phyloP scores from a whole-genome alignment of 2,329 filamentous ascomycete genomes.

The Ilyonectria mors-panacis region DNA sequence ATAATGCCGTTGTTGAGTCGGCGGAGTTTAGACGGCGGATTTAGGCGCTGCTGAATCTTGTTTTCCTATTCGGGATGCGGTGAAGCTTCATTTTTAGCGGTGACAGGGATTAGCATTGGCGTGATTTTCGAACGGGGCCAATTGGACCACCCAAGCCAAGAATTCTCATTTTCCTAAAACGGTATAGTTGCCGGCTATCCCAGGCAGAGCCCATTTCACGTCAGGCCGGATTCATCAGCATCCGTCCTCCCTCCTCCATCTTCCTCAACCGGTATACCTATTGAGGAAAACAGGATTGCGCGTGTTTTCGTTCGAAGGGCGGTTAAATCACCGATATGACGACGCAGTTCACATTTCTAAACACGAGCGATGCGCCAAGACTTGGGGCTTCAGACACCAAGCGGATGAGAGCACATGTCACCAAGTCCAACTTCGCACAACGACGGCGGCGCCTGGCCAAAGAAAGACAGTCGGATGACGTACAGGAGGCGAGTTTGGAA shows the following conservation, averaged over 20 bases:
- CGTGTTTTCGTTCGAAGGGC: not conserved
- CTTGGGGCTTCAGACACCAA: constrained; percentile 29
- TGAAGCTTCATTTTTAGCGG: not conserved
- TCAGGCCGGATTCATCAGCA: not conserved
- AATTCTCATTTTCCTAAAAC: constrained; percentile 38
- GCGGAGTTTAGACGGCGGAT: too few relatives aligned
- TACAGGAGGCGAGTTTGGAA: accelerated
- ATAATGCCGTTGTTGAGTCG: not conserved
- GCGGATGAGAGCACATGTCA: constrained; percentile 40
- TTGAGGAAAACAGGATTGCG: not conserved
- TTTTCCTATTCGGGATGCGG: constrained; percentile 29
- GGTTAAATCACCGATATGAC: constrained; percentile 10
- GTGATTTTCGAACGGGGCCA: not conserved
- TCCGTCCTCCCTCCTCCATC: not conserved
- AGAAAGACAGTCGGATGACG: not conserved
- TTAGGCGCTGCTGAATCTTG: constrained; percentile 11
- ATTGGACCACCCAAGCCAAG: constrained; percentile 10
- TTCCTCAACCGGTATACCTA: not conserved
- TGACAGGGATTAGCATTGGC: not conserved
- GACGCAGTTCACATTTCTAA: constrained; percentile 37
- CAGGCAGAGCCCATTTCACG: not conserved
- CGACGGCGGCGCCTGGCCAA: constrained; percentile 32
- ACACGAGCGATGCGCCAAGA: constrained; percentile 32
- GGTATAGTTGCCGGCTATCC: constrained; percentile 14
- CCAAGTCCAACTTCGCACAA: constrained; percentile 37